Conservation (phyloP, 352 stramenopile genomes). For the Phytophthora lateralis region DNA sequence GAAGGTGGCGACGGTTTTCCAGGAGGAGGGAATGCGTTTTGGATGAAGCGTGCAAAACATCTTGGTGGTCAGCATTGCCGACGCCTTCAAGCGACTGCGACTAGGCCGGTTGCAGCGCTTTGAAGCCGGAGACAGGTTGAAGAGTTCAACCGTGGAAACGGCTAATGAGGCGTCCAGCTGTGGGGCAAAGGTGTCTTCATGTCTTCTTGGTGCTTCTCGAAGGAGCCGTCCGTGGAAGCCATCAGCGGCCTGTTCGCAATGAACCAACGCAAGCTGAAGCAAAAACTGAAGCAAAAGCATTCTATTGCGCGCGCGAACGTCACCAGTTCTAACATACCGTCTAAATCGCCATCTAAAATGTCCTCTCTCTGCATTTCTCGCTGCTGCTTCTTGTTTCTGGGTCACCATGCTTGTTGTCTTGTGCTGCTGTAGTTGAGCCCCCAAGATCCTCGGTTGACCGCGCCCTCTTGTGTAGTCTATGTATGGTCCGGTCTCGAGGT, state of each 20-base stretch:
- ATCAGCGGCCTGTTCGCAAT: neutral
- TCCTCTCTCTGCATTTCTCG: conserved; percentile 35
- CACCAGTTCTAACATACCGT: conserved; percentile 57
- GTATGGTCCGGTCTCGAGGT: conserved; percentile 27
- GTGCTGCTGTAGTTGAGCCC: conserved; percentile 20
- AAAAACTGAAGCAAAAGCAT: conserved; percentile 46
- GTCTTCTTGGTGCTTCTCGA: conserved; percentile 3
- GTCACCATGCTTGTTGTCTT: conserved; percentile 8
- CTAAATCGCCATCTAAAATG: conserved; percentile 54
- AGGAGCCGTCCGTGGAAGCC: neutral
- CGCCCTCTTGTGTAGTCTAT: conserved; percentile 33
- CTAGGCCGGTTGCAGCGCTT: neutral
- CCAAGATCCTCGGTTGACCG: conserved; percentile 11
- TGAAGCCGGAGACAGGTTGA: conserved; percentile 7
- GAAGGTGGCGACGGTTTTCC: conserved; percentile 32
- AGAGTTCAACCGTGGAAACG: neutral
- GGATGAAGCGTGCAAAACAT: conserved; percentile 15
- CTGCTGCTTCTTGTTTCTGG: conserved; percentile 38
- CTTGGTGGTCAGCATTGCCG: neutral
- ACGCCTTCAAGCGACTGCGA: neutral
- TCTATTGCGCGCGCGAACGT: conserved; percentile 52
- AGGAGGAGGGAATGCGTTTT: neutral
- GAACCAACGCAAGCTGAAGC: conserved; percentile 25
- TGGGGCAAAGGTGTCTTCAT: too few relatives aligned
- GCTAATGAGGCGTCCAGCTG: neutral